These are phyloP conservation scores for Hydnomerulius pinastri DNA, from an alignment of 768 basidiomycete genomes.

Conservation along the genomic window DNA sequence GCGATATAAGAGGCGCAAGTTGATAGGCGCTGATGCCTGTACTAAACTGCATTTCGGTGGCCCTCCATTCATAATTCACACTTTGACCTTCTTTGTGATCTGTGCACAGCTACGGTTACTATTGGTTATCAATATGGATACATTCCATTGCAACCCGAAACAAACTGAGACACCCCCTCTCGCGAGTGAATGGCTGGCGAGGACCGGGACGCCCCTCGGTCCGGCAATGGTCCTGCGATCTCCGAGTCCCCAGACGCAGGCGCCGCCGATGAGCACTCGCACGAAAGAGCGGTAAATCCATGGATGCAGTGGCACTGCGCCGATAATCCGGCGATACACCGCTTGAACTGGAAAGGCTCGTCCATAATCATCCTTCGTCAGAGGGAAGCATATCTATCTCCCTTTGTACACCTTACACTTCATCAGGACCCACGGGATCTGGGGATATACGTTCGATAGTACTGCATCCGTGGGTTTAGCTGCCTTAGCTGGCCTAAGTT, in stretches of 20 bases:
- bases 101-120: not conserved
- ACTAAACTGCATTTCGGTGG: too few relatives aligned
- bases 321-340: conserved; percentile 23
- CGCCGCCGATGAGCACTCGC: conserved; percentile 10
- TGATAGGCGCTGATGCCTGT: not conserved
- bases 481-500: not conserved
- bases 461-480: not conserved
- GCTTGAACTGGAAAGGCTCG: conserved; percentile 6
- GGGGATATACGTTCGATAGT: not conserved
- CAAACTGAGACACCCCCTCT: too few relatives aligned
- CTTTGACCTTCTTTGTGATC: too few relatives aligned
- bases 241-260: conserved; percentile 1
- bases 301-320: conserved; percentile 10
- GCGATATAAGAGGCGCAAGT: not conserved
- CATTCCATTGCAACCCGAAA: too few relatives aligned
- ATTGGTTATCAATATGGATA: not conserved
- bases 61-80: too few relatives aligned
- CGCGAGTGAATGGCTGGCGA: too few relatives aligned
- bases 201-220: too few relatives aligned
- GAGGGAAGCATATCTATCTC: not conserved
- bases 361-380: not conserved
- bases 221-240: too few relatives aligned
- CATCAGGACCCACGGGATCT: conserved; percentile 1
- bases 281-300: conserved; percentile 23
- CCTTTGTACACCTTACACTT: not conserved